Conservation (phyloP, 352 stramenopile species). For the Pythium apleroticum region DNA sequence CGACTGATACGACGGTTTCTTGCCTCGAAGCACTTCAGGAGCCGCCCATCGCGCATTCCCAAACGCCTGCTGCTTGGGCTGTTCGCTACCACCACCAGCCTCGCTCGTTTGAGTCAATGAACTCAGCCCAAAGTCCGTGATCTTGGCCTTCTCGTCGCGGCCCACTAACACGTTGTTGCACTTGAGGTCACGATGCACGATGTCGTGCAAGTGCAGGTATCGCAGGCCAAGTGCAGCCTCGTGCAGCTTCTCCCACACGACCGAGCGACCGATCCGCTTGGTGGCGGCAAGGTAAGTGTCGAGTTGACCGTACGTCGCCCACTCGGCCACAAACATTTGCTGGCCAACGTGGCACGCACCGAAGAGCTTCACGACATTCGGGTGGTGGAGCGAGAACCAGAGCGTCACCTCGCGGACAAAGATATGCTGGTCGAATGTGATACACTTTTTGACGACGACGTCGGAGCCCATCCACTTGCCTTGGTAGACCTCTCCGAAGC, state of each 20-base stretch:
- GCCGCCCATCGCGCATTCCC: conserved; percentile 24
- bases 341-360: conserved; percentile 42
- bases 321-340: conserved; percentile 42
- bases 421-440: conserved; percentile 29
- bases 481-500: conserved; percentile 32
- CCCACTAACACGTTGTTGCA: conserved; percentile 32
- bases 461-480: conserved; percentile 34
- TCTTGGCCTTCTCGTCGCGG: conserved; percentile 25
- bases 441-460: conserved; percentile 41
- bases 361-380: conserved; percentile 41
- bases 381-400: conserved; percentile 37
- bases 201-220: conserved; percentile 61
- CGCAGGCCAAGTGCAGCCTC: conserved; percentile 50
- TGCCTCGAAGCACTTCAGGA: conserved; percentile 24
- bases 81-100: not conserved
- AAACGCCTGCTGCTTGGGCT: not conserved
- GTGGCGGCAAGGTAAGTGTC: conserved; percentile 35
- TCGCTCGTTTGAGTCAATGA: not conserved
- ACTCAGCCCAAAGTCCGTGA: conserved; percentile 28
- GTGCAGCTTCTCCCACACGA: conserved; percentile 35
- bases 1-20: conserved; percentile 15
- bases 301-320: conserved; percentile 41
- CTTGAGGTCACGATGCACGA: conserved; percentile 35
- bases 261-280: conserved; percentile 11
- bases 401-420: conserved; percentile 27